Evolutionary conservation across 2,329 filamentous ascomycete genomes (phyloP).

Genomic region (Setomelanomma holmii): DNA sequence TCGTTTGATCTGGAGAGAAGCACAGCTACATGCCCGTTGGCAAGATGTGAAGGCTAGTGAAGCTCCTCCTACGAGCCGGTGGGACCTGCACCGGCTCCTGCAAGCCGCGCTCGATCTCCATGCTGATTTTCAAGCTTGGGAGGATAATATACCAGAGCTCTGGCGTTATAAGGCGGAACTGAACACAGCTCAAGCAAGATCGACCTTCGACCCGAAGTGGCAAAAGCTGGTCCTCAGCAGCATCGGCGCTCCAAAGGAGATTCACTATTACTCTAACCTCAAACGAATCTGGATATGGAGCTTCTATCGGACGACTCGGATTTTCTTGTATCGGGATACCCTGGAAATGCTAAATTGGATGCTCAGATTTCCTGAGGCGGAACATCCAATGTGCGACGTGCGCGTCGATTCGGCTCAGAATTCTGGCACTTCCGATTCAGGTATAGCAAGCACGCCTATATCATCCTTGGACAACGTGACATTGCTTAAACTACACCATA

Average conservation of each 20-base stretch:
- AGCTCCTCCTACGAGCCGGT: slow-evolving; percentile 21
- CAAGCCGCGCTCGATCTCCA: slow-evolving; percentile 34
- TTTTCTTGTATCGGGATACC: slow-evolving; percentile 36
- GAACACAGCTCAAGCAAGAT: slow-evolving; percentile 30
- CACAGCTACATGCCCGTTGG: slow-evolving; percentile 36
- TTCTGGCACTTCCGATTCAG: not conserved
- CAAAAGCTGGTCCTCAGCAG: slow-evolving; percentile 28
- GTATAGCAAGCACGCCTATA: slow-evolving; percentile 3
- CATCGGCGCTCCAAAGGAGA: slow-evolving; percentile 34
- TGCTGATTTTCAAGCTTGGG: slow-evolving; percentile 35
- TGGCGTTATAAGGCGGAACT: slow-evolving; percentile 30
- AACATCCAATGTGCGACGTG: not conserved
- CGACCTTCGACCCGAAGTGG: slow-evolving; percentile 30
- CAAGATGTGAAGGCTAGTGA: slow-evolving; percentile 30
- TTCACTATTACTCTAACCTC: slow-evolving; percentile 32
- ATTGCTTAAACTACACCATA: slow-evolving; percentile 24
- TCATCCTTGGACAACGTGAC: slow-evolving; percentile 17
- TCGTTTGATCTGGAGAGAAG: slow-evolving; percentile 31
- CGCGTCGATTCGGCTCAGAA: not conserved
- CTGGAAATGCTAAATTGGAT: slow-evolving; percentile 43
- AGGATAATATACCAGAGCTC: slow-evolving; percentile 18
- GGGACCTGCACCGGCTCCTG: slow-evolving; percentile 28
- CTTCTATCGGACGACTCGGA: slow-evolving; percentile 38
- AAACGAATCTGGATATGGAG: slow-evolving; percentile 37
- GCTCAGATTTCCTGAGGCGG: slow-evolving; percentile 28